Base-by-base conservation (phyloP, 1,139 yeast genomes). In the Yamadazyma taylorii region DNA sequence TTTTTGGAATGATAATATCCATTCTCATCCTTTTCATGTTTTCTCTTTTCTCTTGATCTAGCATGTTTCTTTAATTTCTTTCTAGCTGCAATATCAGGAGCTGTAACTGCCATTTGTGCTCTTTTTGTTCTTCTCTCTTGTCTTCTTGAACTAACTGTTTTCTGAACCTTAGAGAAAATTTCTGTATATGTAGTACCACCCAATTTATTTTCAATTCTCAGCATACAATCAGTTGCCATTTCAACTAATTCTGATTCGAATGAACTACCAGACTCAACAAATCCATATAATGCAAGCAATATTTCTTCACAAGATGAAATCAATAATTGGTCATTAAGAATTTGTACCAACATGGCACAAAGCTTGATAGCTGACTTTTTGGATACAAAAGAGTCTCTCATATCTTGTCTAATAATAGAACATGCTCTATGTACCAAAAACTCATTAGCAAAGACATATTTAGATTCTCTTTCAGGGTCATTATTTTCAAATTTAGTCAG, bases 81-180 rank as follows among this genome's bases (percentile, higher is more conserved):
- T 52, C 75, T 76, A 3, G 96, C 95, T 17, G 87, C 82, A 30
- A 77, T 62, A 15, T 85, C 96, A 0, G 98, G 98, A 4, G 86
- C 85, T 11, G 75, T 74, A 4, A 90, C 73, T 2, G 90, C 87
- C 58, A 87, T 65, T 45, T 85, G 82, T 0, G 96, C 85, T 41
- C 90, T 73, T 55, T 81, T 83, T 1, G 85, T 75, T 53, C 72
- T 81, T 61, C 97, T 79, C 35, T 87, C 94, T 43, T 75, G 74
- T 53, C 97, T 78, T 58, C 88, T 75, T 22, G 69, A 68, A 30
- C 64, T 64, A 15, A 90, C 82, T 12, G 56, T 55, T 46, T 73
- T 79, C 53, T 80, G 79, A 12, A 88, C 95, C 37, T 67, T 66
- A 2, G 87, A 65, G 53, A 82, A 85, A 3, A 78, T 63, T 22